Base-by-base conservation (phyloP, 441 rosid genomes). In the Rhodomyrtus psidioides region DNA sequence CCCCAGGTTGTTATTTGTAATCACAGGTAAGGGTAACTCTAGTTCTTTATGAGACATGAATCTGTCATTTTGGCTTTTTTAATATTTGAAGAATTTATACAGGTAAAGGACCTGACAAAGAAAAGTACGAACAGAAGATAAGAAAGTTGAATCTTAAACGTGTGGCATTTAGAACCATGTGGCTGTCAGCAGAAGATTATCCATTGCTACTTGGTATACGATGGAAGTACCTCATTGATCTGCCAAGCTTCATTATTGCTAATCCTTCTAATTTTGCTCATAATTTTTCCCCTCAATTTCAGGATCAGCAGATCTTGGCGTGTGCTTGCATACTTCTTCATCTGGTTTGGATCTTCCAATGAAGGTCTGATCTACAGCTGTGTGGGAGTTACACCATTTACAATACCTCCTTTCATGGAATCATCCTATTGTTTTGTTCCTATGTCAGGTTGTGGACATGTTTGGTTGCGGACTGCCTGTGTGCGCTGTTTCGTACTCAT, bases 401-500 rank as follows among this genome's bases (percentile, higher is more conserved):
- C 49, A 70, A 39, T 70, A 10, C 49, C 79, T 39, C 51, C 9
- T 70, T 70, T 70, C 12, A n/a, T 70, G 59, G 60, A 82, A 53
- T 54, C 59, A 42, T 56, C 49, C 51, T 39, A 46, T 51, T 84
- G 56, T 57, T 75, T 87, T 81, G 53, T 86, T 21, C 79, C 85
- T 85, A 53, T 70, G 28, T 89, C 87, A 97, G 99, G 98, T 97
- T 56, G 99, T 97, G 88, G 99, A 97, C 90, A 97, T 97, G 99
- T 95, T 97, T 56, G 99, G 99, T 85, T 97, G 98, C 89, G 99
- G 99, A 84, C 92, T 97, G n/a, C 99, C 99, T 81, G 99, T 96
- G 82, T 97, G 99, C 83, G 96, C 98, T 42, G 98, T 94, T 89
- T 94, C 99, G 83, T 97, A 94, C 93, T 95, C 99, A 57, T 96